phyloP scores from a whole-genome alignment of 2,329 filamentous ascomycete species.

The Alternaria infectoria region DNA sequence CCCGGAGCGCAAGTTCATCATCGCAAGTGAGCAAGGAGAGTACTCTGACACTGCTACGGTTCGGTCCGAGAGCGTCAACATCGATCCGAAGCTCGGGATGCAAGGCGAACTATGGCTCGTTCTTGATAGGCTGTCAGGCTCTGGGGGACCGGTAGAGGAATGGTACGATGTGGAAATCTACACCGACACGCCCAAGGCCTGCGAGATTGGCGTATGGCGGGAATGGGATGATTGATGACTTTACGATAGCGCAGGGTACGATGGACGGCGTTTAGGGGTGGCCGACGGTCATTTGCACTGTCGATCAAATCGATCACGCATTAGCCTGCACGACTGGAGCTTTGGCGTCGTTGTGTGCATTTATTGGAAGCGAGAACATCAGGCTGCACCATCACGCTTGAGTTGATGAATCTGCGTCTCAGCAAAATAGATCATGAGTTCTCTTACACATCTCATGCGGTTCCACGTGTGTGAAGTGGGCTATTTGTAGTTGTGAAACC shows the following conservation, averaged over 20 bases:
- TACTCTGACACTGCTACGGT: conserved; percentile 73
- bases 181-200: conserved; percentile 53
- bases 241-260: not conserved
- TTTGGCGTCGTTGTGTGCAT: not conserved
- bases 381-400: not conserved
- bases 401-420: not conserved
- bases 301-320: conserved; percentile 3
- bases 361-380: not conserved
- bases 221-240: conserved; percentile 48
- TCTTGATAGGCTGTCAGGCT: conserved; percentile 76
- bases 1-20: conserved; percentile 69
- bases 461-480: not conserved
- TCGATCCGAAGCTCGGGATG: conserved; percentile 67
- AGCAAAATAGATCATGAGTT: not conserved
- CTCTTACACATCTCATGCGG: conserved; percentile 3
- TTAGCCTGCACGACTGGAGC: not conserved
- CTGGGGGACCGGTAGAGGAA: conserved; percentile 54
- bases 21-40: conserved; percentile 72
- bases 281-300: conserved; percentile 7
- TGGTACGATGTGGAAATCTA: conserved; percentile 59
- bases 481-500: conserved; percentile 13
- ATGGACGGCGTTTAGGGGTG: not conserved
- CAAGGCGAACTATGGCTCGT: conserved; percentile 76
- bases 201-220: conserved; percentile 55
- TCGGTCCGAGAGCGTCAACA: conserved; percentile 74